Base-by-base conservation (phyloP, 1,139 yeast genomes). In the Candida sp. region DNA sequence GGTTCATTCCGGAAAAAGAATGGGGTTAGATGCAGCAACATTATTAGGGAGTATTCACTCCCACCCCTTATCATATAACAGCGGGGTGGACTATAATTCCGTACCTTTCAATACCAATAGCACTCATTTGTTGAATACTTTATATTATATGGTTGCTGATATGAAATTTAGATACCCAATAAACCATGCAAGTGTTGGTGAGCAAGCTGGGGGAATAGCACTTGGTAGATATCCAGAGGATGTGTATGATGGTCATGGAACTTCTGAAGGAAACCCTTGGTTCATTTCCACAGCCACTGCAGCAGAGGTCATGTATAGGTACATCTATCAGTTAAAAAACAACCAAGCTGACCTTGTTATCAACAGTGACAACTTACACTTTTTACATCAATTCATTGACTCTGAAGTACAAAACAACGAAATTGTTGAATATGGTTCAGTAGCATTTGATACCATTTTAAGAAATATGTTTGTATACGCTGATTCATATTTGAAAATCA, bases 161-260 rank as follows among this genome's bases (percentile, higher is more conserved):
- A 88, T 89, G 95, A 77, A 77, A 48, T 59, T 68, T 34, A 67
- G 93, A 44, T 90, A 86, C 59, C 95, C 96, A 1, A 76, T 91
- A 35, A 91, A 91, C 62, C 77, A 73, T 44, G 61, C 64, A 8
- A 64, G 74, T 41, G 59, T 73, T 21, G 69, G 72, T 2, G 45
- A 46, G 5, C 45, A 48, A 29, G 65, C 65, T 21, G 54, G 66
- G 22, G 95, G 95, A 0, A 81, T 84, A 36, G 96, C 87, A 0
- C 65, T 91, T 40, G 99, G 99, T 2, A 72, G 99, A 56, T 93
- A 93, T 57, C 97, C 97, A 0, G 98, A 91, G 57, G 99, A 93
- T 64, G 64, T 86, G 9, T 93, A 93, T 61, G 87, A 91, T 62
- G 98, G 98, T 0, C 70, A 75, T 47, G 84, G 82, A 0, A 70